A percentile compares a stretch with the other conserved stretches of the same genome.
Conservation (phyloP, 2,329 filamentous ascomycete species). For the Calonectria pauciramosa region DNA sequence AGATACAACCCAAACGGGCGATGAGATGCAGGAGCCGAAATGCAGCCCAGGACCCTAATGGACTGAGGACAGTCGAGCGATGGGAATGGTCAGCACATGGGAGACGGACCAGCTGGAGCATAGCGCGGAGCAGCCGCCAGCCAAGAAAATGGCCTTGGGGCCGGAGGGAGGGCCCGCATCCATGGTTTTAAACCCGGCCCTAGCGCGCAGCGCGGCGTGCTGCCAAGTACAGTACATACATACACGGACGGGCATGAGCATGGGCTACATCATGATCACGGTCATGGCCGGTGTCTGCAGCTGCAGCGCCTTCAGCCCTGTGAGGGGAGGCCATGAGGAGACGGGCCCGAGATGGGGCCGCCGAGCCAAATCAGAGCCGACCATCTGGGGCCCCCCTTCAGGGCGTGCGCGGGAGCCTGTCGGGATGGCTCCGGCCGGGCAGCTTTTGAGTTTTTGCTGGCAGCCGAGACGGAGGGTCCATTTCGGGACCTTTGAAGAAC, state of each 20-base stretch:
- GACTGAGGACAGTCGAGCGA: conserved; percentile 7
- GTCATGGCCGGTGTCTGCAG: not conserved
- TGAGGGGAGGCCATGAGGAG: conserved; percentile 24
- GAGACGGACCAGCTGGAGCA: conserved; percentile 8
- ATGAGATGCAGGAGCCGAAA: conserved; percentile 18
- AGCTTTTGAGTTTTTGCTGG: not conserved
- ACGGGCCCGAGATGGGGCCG: conserved; percentile 26
- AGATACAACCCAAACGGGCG: conserved; percentile 18
- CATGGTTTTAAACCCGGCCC: conserved; percentile 19
- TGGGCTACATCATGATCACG: not conserved
- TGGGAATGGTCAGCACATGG: conserved; percentile 25
- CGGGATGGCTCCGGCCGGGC: conserved; percentile 12
- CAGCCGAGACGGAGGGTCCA: not conserved
- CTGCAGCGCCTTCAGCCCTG: conserved; percentile 33
- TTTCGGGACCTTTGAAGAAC: conserved; percentile 21
- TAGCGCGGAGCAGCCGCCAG: conserved; percentile 10
- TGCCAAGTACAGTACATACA: not conserved
- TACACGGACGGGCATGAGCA: not conserved
- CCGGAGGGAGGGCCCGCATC: conserved; percentile 18
- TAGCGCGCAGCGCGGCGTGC: conserved; percentile 18
- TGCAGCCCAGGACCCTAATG: conserved; percentile 16
- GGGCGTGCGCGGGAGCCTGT: conserved; percentile 8
- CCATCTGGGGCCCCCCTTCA: conserved; percentile 12
- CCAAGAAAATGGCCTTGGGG: not conserved
- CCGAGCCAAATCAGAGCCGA: conserved; percentile 29